Evolutionary conservation across 2,329 filamentous ascomycete genomes (phyloP), one percentile per base, ranked within the genome.

Genomic region (Fusarium siculi): DNA sequence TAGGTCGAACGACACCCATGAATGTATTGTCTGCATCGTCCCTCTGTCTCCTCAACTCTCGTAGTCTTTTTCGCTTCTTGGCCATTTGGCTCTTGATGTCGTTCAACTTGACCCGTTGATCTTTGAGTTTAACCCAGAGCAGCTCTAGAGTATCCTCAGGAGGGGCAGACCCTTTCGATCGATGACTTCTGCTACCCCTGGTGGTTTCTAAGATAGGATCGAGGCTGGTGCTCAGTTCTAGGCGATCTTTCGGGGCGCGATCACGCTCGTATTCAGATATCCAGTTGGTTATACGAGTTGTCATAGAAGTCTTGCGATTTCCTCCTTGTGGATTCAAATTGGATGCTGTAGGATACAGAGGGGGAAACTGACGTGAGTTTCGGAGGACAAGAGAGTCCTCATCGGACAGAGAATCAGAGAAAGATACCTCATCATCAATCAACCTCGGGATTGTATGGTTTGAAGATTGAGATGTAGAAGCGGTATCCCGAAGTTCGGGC

Each of bases 1-100:
- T 76, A 1, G 81, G 82, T 8, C 83, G 79, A 25, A 84, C 69
- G 21, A 81, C 70, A 34, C 78, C 78, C 82, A 85, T 84, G 50
- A 85, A 83, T 2, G 77, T 77, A 68, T 84, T 84, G 54, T 85
- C 84, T 10, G 81, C 78, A 32, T 80, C 76, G 43, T 83, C 80
- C 57, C 79, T 82, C 30, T 68, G 73, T 23, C 72, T 79, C 3
- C 83, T 80, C 23, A 82, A 61, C 9, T 79, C 67, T 44, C 77
- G 76, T 42, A 84, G 56, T 40, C 78, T 72, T 39, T 76, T 79
- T 37, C 83, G 78, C 54, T 76, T 79, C 21, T 62, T 60, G 7
- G 79, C 74, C 80, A 84, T 84, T 19, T 78, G 66, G 6, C 55
- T 56, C 55, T 79, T 81, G 30, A 80, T 78, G 2, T 75, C 74